Evolutionary conservation across 2,329 filamentous ascomycete species (phyloP).

Genomic region (Pseudogymnoascus sp.): DNA sequence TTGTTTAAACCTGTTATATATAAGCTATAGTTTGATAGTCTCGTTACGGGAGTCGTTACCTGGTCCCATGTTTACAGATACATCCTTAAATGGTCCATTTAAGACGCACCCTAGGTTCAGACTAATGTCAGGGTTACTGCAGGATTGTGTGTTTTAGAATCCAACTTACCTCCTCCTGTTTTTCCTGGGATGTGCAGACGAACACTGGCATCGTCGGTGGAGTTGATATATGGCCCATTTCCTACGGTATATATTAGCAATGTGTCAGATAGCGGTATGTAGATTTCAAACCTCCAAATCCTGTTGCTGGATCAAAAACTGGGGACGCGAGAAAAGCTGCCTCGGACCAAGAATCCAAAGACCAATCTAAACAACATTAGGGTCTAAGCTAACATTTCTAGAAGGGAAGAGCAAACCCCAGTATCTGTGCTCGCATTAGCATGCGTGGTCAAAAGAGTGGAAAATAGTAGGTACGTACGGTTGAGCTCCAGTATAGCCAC

Average conservation of each 20-base stretch:
- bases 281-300: slow-evolving; percentile 9
- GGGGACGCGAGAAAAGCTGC: slow-evolving; percentile 20
- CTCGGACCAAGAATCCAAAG: slow-evolving; percentile 24
- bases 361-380: slow-evolving; percentile 20
- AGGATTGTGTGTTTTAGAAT: background rate
- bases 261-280: background rate
- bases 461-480: slow-evolving; percentile 10
- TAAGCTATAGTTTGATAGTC: background rate
- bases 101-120: slow-evolving; percentile 36
- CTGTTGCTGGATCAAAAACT: slow-evolving; percentile 20
- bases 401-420: background rate
- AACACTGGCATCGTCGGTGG: background rate
- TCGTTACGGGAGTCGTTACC: background rate
- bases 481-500: slow-evolving; percentile 30
- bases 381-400: slow-evolving; percentile 8
- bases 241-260: background rate
- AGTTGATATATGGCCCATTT: slow-evolving; percentile 12
- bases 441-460: background rate
- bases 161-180: slow-evolving; percentile 13
- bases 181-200: slow-evolving; percentile 8
- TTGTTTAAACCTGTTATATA: slow-evolving; percentile 4
- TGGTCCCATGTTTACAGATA: slow-evolving; percentile 11
- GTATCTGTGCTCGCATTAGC: background rate
- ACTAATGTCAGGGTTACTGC: background rate
- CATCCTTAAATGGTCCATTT: slow-evolving; percentile 29